Base-by-base conservation (phyloP, 2,329 filamentous ascomycete species). In the Zelopaecilomyces penicillatus region DNA sequence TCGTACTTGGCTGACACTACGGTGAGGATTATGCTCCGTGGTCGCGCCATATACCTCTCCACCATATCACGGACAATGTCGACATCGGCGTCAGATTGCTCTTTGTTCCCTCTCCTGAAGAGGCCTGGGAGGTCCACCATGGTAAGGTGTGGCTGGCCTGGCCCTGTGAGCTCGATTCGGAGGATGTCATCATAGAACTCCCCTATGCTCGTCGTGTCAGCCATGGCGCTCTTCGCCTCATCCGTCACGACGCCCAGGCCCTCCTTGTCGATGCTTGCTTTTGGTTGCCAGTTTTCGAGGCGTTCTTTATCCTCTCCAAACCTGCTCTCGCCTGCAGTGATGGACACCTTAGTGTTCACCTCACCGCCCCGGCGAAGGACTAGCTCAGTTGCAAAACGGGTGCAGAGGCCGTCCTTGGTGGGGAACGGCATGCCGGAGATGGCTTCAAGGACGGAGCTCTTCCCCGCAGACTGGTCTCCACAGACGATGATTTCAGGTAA, bases 371-470 rank as follows among this genome's bases (percentile, higher is more conserved):
- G 66, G 4, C 74, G 67, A 3, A 79, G 61, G 9, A 72, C 65
- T 8, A 80, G 61, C 51, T 80, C 72, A 0, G 74, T 80, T 0
- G 76, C 69, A 46, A 79, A 79, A 0, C 73, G 62, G 0, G 77
- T 79, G 51, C 75, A 80, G 0, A 77, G 53, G 34, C 65, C 69
- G 27, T 73, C 69, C n/a, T 74, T 70, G 1, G 60, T 56, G 0
- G 75, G 75, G 43, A 81, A 80, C 0, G 68, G 65, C 1, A 81
- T 68, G 5, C 71, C 67, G 0, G 75, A 75, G 19, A 82, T 69
- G 0, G 73, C 74, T 49, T 81, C 75, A 0, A 82, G 63, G 0
- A 79, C 71, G 0, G 74, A 78, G 37, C 71, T 77, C 52, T 82
- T 82, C 1, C 75, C 76, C 2, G 69, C 67, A 0, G 70, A 74